These are phyloP conservation scores for Zygosaccharomyces bailii DNA, from an alignment of 805 yeast genomes.

Conservation along the genomic window DNA sequence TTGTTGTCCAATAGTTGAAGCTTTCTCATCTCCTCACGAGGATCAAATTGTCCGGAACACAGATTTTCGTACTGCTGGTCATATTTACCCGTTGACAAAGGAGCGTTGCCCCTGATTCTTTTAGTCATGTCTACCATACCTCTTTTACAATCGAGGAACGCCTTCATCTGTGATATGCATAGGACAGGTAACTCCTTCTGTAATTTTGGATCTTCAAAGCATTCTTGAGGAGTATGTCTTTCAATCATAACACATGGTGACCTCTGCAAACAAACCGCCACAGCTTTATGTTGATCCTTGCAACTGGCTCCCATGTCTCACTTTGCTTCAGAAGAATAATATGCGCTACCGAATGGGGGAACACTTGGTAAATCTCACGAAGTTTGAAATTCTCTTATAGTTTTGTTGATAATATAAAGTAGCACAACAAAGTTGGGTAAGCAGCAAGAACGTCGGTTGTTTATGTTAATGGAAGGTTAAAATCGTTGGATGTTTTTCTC, in stretches of 20 bases:
- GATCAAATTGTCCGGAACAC: conserved; percentile 76
- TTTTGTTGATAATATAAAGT: neutral
- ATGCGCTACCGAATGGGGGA: neutral
- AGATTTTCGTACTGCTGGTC: conserved; percentile 82
- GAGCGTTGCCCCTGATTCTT: conserved; percentile 90
- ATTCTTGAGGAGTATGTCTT: conserved; percentile 83
- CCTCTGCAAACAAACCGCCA: conserved; percentile 91
- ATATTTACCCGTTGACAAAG: conserved; percentile 86
- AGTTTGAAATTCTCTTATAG: conserved; percentile 10
- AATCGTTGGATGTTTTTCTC: no score
- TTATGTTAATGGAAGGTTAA: no score
- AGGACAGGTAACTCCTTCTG: conserved; percentile 77
- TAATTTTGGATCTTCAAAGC: conserved; percentile 77
- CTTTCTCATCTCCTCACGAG: conserved; percentile 75
- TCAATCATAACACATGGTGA: conserved; percentile 94
- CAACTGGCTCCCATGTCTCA: conserved; percentile 69
- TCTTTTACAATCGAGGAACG: conserved; percentile 84
- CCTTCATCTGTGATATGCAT: conserved; percentile 77
- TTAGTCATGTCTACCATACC: conserved; percentile 91
- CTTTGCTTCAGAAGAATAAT: no score
- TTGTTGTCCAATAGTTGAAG: conserved; percentile 58
- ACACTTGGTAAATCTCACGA: neutral
- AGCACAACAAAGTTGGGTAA: no score
- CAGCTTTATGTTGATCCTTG: conserved; percentile 89
- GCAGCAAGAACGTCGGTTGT: no score